Evolutionary conservation across 768 basidiomycete species (phyloP), one percentile per base, ranked within the genome.

Genomic region (Mycena vitilis): DNA sequence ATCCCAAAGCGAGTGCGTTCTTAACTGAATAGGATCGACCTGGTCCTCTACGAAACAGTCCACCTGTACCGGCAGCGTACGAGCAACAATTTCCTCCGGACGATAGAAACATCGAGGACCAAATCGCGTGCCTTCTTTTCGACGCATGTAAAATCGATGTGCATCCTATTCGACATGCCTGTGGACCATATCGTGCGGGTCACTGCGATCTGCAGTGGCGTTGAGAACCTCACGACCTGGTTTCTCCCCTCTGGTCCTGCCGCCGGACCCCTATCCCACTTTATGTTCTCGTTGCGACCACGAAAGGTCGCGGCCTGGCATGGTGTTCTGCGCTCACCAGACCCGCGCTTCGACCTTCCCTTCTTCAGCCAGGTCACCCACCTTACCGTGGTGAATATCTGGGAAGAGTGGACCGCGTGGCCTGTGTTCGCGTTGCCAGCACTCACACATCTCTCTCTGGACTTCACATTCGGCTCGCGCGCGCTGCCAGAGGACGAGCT

Each of bases 371-470:
- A 65, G 16, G 74, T 82, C 16, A 83, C 82, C 0, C 82, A 83
- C 65, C 76, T 84, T 15, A 78, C 80, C 2, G 75, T 84, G 36
- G 73, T 79, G 20, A 82, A 83, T 66, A 76, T 73, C 67, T 84
- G 82, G 82, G 80, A 83, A 45, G 81, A 83, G 11, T 84, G 83
- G 82, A 77, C 77, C 7, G 69, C 76, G 1, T 84, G 82, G 66
- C 66, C 74, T 4, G 78, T 74, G n/a, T 75, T 75, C 54, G 73
- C 74, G 4, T 67, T 81, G 30, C 78, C 76, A 15, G 70, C 69
- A 18, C 77, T 83, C 38, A 79, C 81, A 2, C 78, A 81, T 69
- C 68, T 83, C 54, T 81, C 82, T 42, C 77, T 82, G 55, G 82
- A 83, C 42, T 63, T 83, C 9, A 73, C 71, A 30, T 80, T 81